Evolutionary conservation across 805 yeast genomes (phyloP).

Genomic region (Saccharomycopsis sp.): DNA sequence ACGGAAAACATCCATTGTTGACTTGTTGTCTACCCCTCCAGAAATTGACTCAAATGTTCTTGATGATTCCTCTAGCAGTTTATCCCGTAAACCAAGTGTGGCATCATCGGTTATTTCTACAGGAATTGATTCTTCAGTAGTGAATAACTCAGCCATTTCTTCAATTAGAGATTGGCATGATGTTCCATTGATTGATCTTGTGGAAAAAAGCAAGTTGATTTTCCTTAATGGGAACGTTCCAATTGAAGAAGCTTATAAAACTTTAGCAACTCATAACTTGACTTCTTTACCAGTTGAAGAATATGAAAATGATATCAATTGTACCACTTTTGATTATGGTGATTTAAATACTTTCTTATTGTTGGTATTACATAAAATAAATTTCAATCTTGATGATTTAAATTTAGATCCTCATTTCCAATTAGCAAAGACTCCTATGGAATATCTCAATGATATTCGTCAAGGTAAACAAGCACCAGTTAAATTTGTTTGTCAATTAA

Average conservation of each 20-base stretch:
- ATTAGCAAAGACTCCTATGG: slow-evolving; percentile 26
- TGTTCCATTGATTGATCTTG: slow-evolving; percentile 58
- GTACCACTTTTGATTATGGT: slow-evolving; percentile 83
- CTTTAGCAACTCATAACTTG: slow-evolving; percentile 56
- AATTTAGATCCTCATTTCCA: slow-evolving; percentile 21
- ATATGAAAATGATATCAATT: slow-evolving; percentile 45
- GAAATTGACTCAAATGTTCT: neutral
- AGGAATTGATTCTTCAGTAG: slow-evolving; percentile 34
- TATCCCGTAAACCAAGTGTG: slow-evolving; percentile 22
- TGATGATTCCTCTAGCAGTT: slow-evolving; percentile 7
- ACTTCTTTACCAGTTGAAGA: slow-evolving; percentile 79
- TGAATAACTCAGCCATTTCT: neutral
- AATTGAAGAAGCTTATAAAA: slow-evolving; percentile 83
- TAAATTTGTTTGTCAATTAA: slow-evolving; percentile 70
- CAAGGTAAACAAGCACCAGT: slow-evolving; percentile 70
- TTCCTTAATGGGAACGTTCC: slow-evolving; percentile 55
- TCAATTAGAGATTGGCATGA: slow-evolving; percentile 54
- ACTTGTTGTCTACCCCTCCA: slow-evolving; percentile 67
- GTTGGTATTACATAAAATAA: slow-evolving; percentile 67
- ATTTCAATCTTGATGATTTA: slow-evolving; percentile 25
- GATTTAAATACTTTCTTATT: slow-evolving; percentile 82
- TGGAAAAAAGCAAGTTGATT: slow-evolving; percentile 69
- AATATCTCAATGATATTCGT: slow-evolving; percentile 32
- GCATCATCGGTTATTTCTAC: slow-evolving; percentile 42
- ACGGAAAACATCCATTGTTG: slow-evolving; percentile 63